Percentiles rank a stretch among this genome's conserved stretches.
Evolutionary conservation across 768 basidiomycete species (phyloP).

Genomic region (Dioszegia crocea): DNA sequence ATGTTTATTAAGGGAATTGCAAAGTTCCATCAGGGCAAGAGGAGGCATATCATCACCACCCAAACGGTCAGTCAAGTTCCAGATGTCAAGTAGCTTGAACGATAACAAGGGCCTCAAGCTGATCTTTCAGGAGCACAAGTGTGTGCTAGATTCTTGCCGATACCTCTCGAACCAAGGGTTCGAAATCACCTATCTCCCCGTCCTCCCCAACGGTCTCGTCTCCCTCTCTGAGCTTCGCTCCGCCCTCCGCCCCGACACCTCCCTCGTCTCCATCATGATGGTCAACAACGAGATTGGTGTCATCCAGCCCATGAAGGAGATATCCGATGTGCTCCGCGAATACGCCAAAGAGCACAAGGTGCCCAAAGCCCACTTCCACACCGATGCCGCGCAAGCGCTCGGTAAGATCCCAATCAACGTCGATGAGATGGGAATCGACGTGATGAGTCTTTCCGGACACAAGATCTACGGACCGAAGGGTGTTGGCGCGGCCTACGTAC

Average conservation of each 20-base stretch:
- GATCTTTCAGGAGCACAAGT: conserved; percentile 84
- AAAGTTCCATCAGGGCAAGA: conserved; percentile 88
- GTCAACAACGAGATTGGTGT: conserved; percentile 99
- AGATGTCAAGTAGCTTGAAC: neutral
- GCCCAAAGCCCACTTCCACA: conserved; percentile 75
- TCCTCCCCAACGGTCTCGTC: conserved; percentile 77
- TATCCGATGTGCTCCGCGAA: conserved; percentile 69
- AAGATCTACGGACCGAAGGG: conserved; percentile 99
- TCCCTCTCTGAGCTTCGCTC: conserved; percentile 72
- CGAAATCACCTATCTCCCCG: conserved; percentile 96
- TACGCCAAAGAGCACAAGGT: conserved; percentile 66
- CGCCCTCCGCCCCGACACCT: conserved; percentile 86
- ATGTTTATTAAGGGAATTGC: conserved; percentile 97
- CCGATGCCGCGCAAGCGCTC: conserved; percentile 92
- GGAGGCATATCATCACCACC: conserved; percentile 86
- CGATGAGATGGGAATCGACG: conserved; percentile 89
- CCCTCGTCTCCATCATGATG: conserved; percentile 93
- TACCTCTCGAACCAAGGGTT: conserved; percentile 94
- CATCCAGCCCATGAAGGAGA: conserved; percentile 94
- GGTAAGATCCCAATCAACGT: conserved; percentile 91
- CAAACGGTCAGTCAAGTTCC: conserved; percentile 66
- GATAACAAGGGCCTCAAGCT: neutral
- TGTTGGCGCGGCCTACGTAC: conserved; percentile 87
- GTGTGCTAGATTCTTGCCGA: conserved; percentile 94
- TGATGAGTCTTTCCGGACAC: conserved; percentile 91